Evolutionary conservation across 1,284 basidiomycete genomes (phyloP), one percentile per base, ranked within the genome.

Genomic region (Ganoderma sp.): DNA sequence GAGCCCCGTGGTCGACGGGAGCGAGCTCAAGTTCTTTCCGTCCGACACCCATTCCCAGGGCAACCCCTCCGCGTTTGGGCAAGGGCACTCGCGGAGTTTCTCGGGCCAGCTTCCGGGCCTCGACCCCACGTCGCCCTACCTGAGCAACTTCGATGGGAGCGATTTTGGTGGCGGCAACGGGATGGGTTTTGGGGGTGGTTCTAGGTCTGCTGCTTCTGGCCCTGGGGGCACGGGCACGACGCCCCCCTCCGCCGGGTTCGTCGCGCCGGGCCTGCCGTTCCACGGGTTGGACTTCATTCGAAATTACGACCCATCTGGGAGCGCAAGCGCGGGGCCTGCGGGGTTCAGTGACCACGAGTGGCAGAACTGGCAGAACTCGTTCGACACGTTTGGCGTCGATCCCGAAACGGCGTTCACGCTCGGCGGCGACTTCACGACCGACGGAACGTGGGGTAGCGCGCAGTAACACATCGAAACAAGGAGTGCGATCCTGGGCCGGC

Each of bases 201-300:
- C 58, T 41, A 60, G 58, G 39, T 22, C 58, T 0, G 6, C 58
- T 28, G 56, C 32, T 12, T 37, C 58, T 15, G 58, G 8, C 14
- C 84, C 84, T 19, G 84, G 87, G 3, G 84, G 84, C 3, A 79
- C 88, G 63, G 84, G 84, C 14, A 85, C 84, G 34, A 85, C 88
- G 17, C 85, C 89, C 7, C 85, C 88, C 4, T 84, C 84, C 1
- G 80, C 88, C 32, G 84, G 85, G 3, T 93, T 93, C 76, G 83
- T 87, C 69, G 86, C 87, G 6, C 82, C 88, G 39, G 92, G 92
- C 39, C 81, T 94, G 37, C 93, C 92, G 0, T 94, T 94, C 82
- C 85, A 88, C 52, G 92, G 91, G 19, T 82, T 94, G 54, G 92
- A 94, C 73, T 94, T 87, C 74, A 89, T 94, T 73, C 87, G 90